phyloP scores from a whole-genome alignment of 768 basidiomycete genomes.

The Suillus fuscotomentosus region DNA sequence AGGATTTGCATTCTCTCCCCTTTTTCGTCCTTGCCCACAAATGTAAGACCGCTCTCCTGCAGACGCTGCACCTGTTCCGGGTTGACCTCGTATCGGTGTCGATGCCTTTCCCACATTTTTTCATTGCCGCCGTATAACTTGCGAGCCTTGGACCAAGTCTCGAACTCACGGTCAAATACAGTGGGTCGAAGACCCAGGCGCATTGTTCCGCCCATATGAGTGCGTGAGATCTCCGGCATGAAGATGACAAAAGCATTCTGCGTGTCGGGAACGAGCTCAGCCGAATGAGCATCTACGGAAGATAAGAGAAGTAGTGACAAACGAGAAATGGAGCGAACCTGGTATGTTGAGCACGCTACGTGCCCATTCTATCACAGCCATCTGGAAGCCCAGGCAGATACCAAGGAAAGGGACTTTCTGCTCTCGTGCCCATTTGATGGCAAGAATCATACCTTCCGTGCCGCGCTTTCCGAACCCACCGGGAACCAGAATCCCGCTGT shows the following conservation, averaged over 20 bases:
- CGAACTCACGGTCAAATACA: conserved; percentile 72
- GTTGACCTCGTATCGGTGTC: conserved; percentile 96
- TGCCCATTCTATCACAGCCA: conserved; percentile 95
- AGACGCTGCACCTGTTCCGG: conserved; percentile 79
- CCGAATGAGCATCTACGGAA: conserved; percentile 73
- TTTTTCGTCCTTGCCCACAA: conserved; percentile 89
- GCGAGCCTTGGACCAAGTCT: conserved; percentile 68
- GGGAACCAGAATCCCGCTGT: conserved; percentile 92
- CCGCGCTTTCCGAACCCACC: conserved; percentile 95
- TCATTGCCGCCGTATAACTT: conserved; percentile 80
- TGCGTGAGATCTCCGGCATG: conserved; percentile 99
- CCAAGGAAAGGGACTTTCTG: conserved; percentile 94
- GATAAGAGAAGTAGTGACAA: conserved; percentile 9
- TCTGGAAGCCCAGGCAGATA: conserved; percentile 96
- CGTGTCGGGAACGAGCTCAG: conserved; percentile 69
- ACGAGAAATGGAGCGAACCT: conserved; percentile 39
- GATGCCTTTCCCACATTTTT: conserved; percentile 93
- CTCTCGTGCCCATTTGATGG: conserved; percentile 96
- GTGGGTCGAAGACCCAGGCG: conserved; percentile 97
- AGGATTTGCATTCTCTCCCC: conserved; percentile 97
- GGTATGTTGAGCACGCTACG: conserved; percentile 73
- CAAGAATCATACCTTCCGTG: conserved; percentile 96
- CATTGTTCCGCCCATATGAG: conserved; percentile 99
- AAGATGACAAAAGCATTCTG: conserved; percentile 83
- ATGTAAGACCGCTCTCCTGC: conserved; percentile 68